Conservation (phyloP, 2,329 filamentous ascomycete species). For the Neofusicoccum umdonicola region DNA sequence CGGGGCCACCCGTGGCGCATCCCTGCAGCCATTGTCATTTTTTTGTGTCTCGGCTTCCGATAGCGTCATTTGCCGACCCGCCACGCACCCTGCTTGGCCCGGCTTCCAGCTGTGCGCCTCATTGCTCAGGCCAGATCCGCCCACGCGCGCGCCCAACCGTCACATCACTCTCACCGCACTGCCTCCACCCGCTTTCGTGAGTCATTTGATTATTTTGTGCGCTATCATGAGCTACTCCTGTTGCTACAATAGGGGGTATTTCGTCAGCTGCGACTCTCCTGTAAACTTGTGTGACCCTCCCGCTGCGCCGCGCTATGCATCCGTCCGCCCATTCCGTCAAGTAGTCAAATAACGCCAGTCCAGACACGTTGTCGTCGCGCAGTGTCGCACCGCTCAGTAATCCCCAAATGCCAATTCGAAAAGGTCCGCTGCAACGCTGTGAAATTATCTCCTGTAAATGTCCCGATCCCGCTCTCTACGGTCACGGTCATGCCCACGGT, state of each 20-base stretch:
- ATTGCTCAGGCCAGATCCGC: background rate
- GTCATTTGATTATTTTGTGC: background rate
- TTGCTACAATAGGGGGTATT: background rate
- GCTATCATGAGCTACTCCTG: background rate
- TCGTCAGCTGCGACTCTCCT: background rate
- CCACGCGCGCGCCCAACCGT: background rate
- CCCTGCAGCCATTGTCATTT: slow-evolving; percentile 10
- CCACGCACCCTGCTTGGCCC: background rate
- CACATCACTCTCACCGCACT: background rate
- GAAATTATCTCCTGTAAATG: slow-evolving; percentile 6
- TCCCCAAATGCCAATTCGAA: background rate
- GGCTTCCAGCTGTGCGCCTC: background rate
- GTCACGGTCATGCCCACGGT: slow-evolving; percentile 24
- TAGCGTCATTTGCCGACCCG: slow-evolving; percentile 5
- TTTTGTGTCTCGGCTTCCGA: slow-evolving; percentile 1
- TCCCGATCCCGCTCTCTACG: slow-evolving; percentile 13
- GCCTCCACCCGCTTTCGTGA: background rate
- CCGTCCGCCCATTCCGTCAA: slow-evolving; percentile 6
- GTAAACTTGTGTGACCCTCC: background rate
- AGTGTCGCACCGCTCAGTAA: background rate
- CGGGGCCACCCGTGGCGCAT: slow-evolving; percentile 11
- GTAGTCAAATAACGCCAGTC: background rate
- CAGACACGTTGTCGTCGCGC: background rate
- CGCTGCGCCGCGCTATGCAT: slow-evolving; percentile 15
- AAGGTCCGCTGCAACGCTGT: background rate